phyloP scores from a whole-genome alignment of 1,284 basidiomycete species.

The Irpex lacteus region DNA sequence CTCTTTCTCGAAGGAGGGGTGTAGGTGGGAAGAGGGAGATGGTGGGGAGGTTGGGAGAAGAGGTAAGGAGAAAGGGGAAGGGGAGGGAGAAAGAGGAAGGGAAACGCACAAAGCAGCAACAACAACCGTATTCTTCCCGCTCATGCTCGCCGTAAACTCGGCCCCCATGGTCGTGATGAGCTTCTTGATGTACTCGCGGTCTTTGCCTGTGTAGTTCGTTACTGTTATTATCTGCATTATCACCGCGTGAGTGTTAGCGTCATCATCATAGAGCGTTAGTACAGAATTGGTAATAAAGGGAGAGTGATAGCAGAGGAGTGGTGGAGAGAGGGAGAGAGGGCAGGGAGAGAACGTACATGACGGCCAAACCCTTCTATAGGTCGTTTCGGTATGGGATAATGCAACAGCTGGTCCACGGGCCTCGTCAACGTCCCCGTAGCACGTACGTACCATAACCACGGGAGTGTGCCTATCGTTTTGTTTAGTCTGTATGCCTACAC shows the following conservation, averaged over 20 bases:
- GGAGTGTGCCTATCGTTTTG: constrained; percentile 74
- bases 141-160: constrained; percentile 79
- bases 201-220: constrained; percentile 84
- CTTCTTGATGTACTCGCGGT: constrained; percentile 83
- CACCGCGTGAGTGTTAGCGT: too few species aligned
- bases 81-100: neutral
- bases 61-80: neutral
- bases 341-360: constrained; percentile 30
- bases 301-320: too few species aligned
- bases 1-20: too few species aligned
- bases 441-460: constrained; percentile 81
- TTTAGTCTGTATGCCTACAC: constrained; percentile 46
- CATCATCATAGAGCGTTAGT: too few species aligned
- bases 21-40: too few species aligned
- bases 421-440: constrained; percentile 57
- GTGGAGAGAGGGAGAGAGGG: neutral
- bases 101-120: constrained; percentile 77
- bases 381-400: constrained; percentile 50
- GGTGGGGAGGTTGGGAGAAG: too few species aligned
- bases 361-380: constrained; percentile 37
- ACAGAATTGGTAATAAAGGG: too few species aligned
- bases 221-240: constrained; percentile 81
- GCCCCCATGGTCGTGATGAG: constrained; percentile 78
- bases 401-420: constrained; percentile 65
- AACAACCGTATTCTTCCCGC: constrained; percentile 70